Evolutionary conservation across 2,329 filamentous ascomycete species (phyloP).

Genomic region (Xylariales sp.): DNA sequence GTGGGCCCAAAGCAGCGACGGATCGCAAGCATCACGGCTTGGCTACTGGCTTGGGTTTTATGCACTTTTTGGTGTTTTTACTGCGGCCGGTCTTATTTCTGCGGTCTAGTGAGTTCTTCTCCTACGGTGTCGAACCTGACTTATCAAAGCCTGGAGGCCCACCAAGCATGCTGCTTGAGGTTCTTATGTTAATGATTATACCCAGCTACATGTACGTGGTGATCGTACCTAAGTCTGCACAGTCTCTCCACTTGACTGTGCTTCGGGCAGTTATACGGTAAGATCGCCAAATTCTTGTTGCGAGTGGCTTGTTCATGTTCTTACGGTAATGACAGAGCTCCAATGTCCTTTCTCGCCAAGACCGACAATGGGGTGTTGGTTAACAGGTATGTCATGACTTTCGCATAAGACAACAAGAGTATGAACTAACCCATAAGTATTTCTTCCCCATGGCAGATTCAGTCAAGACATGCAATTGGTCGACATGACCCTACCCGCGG

Average conservation of each 20-base stretch:
- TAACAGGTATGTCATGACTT: constrained; percentile 7
- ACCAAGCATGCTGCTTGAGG: constrained; percentile 6
- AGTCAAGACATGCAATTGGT: constrained; percentile 6
- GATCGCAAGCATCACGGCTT: constrained; percentile 5
- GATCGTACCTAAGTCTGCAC: constrained; percentile 4
- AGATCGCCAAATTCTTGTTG: constrained; percentile 6
- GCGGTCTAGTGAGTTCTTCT: constrained; percentile 6
- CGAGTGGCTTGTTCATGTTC: constrained; percentile 7
- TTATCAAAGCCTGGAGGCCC: constrained; percentile 7
- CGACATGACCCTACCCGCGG: neutral
- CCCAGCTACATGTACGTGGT: constrained; percentile 5
- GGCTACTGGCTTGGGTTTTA: constrained; percentile 7
- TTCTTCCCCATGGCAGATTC: constrained; percentile 4
- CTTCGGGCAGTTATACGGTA: constrained; percentile 5
- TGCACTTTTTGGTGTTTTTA: constrained; percentile 7
- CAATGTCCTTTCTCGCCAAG: constrained; percentile 14
- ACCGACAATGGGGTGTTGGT: constrained; percentile 10
- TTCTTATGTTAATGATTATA: constrained; percentile 6
- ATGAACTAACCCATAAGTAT: constrained; percentile 2
- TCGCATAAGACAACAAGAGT: constrained; percentile 5
- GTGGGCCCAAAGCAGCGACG: constrained; percentile 5
- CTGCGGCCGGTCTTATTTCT: constrained; percentile 4
- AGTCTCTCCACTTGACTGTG: constrained; percentile 5
- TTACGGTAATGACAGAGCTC: constrained; percentile 9
- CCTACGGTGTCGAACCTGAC: constrained; percentile 7